A percentile compares a stretch with the other conserved stretches of the same genome.
These are phyloP conservation scores for Calocybe gangraenosa DNA, from an alignment of 768 basidiomycete genomes.

Conservation along the genomic window DNA sequence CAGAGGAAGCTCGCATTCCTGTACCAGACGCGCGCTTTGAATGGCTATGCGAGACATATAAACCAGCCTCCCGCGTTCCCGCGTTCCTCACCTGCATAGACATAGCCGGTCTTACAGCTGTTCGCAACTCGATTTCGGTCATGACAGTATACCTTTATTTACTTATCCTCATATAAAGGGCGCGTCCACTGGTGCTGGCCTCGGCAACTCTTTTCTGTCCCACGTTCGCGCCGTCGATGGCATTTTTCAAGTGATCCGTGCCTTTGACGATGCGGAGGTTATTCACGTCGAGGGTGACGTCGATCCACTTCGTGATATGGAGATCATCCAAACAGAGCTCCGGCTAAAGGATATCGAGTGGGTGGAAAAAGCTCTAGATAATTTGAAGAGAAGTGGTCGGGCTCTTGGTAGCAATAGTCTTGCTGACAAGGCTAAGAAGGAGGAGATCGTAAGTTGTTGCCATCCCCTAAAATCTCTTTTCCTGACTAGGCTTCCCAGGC, in stretches of 20 bases:
- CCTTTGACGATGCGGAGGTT: constrained; percentile 99
- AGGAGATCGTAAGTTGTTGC: constrained; percentile 71
- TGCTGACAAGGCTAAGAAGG: constrained; percentile 93
- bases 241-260: constrained; percentile 97
- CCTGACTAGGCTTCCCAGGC: constrained; percentile 44
- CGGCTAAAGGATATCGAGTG: constrained; percentile 98
- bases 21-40: constrained; percentile 94
- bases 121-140: constrained; percentile 27
- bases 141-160: not conserved
- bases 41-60: constrained; percentile 90
- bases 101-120: constrained; percentile 95
- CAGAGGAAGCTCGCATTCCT: constrained; percentile 93
- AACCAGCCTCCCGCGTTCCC: constrained; percentile 83
- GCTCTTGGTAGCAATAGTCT: constrained; percentile 71
- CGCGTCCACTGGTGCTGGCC: constrained; percentile 95
- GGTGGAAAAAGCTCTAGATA: constrained; percentile 89
- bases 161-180: constrained; percentile 43
- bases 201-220: constrained; percentile 96
- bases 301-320: constrained; percentile 93
- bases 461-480: no score
- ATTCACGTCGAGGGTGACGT: constrained; percentile 99
- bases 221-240: constrained; percentile 98
- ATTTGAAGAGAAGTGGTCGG: constrained; percentile 68
- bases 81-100: constrained; percentile 98
- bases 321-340: constrained; percentile 92